Evolutionary conservation across 108 stramenopile genomes (phyloP), one percentile per base, ranked within the genome.

Genomic region (Chaetoceros tenuissimus): DNA sequence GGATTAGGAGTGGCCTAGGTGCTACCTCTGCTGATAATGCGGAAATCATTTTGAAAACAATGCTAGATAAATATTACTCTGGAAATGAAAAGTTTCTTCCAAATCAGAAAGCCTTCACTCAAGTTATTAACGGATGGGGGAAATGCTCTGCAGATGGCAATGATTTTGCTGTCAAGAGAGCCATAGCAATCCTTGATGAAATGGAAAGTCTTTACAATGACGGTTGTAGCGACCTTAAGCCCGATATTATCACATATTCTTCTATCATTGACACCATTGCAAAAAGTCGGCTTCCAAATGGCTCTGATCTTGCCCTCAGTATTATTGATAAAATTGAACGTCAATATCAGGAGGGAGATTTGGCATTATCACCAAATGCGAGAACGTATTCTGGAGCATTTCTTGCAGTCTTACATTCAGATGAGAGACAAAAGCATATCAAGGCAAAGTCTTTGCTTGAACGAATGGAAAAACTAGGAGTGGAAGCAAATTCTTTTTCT

Each of bases 401-500:
- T 13, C 34, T 10, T 13, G 5, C 8, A 5, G 8, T 40, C 5
- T 40, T 40, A 13, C 13, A 40, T 13, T 40, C 34, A 40, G 34
- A 40, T 10, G 8, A 40, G 13, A 5, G 13, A 40, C 5, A 40
- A 5, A 40, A 40, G 13, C 13, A 40, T 40, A 10, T 40, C 5
- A 40, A 10, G 34, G 34, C 34, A 10, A 13, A 40, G 34, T 10
- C 5, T 10, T 40, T 40, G 34, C 34, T 40, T 5, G 13, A 40
- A 10, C 34, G 34, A 10, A 40, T 40, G 34, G 13, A 40, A 40
- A 40, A 5, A 40, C 13, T 40, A 40, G 34, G 34, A 13, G 34
- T 40, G 34, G 34, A 40, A 13, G 71, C 71, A n/a, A 76, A 69
- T 31, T 59, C 63, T 5, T 76, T 65, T 53, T 72, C 75, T 20